A percentile compares a stretch with the other conserved stretches of the same genome.
These are phyloP conservation scores for Discostella stelligeroides DNA, from an alignment of 108 stramenopile genomes.

Conservation along the genomic window DNA sequence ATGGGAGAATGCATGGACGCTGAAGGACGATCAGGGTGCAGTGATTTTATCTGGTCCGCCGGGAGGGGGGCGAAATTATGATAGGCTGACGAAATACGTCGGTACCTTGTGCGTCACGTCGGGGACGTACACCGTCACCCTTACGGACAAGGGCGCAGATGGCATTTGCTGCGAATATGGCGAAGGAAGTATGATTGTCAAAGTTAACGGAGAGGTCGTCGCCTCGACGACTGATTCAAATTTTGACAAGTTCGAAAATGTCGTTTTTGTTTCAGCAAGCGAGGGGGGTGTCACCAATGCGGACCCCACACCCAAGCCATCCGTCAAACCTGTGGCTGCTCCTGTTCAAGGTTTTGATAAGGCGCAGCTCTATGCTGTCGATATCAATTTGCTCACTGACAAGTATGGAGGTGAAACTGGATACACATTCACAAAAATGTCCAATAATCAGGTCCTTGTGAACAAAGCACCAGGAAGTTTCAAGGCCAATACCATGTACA, in stretches of 20 bases:
- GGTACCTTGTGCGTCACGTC: constrained; percentile 6
- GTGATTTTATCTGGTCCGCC: constrained; percentile 15
- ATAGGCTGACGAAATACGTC: constrained; percentile 8
- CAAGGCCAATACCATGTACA: neutral
- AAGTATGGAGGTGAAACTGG: constrained; percentile 27
- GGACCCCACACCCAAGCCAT: too few species aligned
- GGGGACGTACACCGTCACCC: neutral
- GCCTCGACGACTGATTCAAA: neutral
- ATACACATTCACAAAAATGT: neutral
- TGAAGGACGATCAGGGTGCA: neutral
- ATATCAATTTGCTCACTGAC: constrained; percentile 28
- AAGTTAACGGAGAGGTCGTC: constrained; percentile 12
- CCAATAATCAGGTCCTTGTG: neutral
- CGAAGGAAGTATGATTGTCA: constrained; percentile 5
- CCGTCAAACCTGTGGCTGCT: too few species aligned
- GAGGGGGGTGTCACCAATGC: too few species aligned
- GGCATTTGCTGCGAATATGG: constrained; percentile 22
- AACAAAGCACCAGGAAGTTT: neutral
- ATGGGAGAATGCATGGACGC: constrained; percentile 15
- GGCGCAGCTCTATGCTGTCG: constrained; percentile 2
- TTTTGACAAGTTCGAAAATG: neutral
- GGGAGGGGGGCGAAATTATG: constrained; percentile 13
- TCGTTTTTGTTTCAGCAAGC: too few species aligned
- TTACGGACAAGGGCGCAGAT: constrained; percentile 10
- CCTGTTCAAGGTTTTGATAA: too few species aligned